phyloP scores from a whole-genome alignment of 345 rosid genomes.

The Aquilaria yunnanensis region DNA sequence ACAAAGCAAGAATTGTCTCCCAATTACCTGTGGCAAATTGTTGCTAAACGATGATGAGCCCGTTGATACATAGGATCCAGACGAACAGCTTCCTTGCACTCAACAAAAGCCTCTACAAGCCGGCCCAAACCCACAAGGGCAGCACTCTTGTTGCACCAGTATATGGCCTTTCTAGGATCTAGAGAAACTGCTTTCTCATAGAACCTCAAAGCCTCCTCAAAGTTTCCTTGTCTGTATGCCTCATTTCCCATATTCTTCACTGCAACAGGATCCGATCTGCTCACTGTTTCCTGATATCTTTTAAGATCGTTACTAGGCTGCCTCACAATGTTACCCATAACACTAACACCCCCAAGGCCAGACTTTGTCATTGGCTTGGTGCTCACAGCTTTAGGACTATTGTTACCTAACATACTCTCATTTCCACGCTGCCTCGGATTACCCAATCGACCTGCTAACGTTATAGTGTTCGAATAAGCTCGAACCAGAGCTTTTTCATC shows the following conservation, averaged over 20 bases:
- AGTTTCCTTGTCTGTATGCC: conserved; percentile 64
- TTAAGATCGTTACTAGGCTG: conserved; percentile 31
- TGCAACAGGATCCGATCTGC: conserved; percentile 47
- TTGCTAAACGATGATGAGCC: conserved; percentile 69
- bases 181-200: conserved; percentile 71
- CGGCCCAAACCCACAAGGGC: conserved; percentile 80
- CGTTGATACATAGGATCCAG: conserved; percentile 57
- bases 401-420: conserved; percentile 12
- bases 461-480: conserved; percentile 30
- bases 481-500: conserved; percentile 26
- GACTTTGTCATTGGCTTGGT: conserved; percentile 20
- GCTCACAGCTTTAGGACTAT: conserved; percentile 23
- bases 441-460: conserved; percentile 29
- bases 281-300: conserved; percentile 15
- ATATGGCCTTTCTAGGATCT: conserved; percentile 60
- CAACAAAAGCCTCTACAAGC: conserved; percentile 59
- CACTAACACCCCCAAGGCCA: conserved; percentile 26
- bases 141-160: conserved; percentile 76
- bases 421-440: conserved; percentile 27
- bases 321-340: conserved; percentile 69
- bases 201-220: conserved; percentile 61
- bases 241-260: conserved; percentile 75
- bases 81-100: conserved; percentile 68
- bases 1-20: conserved; percentile 1
- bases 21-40: conserved; percentile 46